Percentiles rank a stretch among this genome's conserved stretches.
Conservation (phyloP, 495 filamentous ascomycete species). For the Aspergillus wentii region DNA sequence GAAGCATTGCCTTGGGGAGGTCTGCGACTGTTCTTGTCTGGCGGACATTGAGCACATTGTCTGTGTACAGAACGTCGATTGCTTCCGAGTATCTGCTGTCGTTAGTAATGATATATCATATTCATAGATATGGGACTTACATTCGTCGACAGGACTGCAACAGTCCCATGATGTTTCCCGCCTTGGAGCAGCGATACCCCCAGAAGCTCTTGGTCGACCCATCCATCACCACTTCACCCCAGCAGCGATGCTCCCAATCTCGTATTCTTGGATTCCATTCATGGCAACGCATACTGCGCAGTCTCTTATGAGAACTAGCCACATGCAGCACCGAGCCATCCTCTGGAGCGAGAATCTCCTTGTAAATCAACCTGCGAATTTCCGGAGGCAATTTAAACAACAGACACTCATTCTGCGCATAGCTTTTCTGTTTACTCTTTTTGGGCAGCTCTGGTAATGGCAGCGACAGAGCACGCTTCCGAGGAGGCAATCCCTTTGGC, state of each 20-base stretch:
- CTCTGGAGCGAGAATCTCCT: background rate
- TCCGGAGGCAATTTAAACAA: slow-evolving; percentile 1
- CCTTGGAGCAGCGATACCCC: too few species aligned
- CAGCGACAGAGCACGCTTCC: too few species aligned
- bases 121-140: background rate
- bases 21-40: slow-evolving; percentile 1
- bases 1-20: background rate
- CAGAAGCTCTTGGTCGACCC: too few species aligned
- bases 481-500: too few species aligned
- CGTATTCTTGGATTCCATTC: background rate
- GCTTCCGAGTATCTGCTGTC: background rate
- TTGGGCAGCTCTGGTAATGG: too few species aligned
- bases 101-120: background rate
- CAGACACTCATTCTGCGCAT: background rate
- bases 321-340: background rate
- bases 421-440: too few species aligned
- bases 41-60: background rate
- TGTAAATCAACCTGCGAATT: slow-evolving; percentile 1
- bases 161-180: background rate
- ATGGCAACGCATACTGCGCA: background rate
- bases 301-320: background rate
- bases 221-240: background rate
- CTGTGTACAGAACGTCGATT: slow-evolving; percentile 3
- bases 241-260: slow-evolving; percentile 1
- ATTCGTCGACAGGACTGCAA: slow-evolving; percentile 1